Percentiles rank a stretch among this genome's conserved stretches.
Conservation (phyloP, 306 rosid species). For the Canavalia ensiformis region DNA sequence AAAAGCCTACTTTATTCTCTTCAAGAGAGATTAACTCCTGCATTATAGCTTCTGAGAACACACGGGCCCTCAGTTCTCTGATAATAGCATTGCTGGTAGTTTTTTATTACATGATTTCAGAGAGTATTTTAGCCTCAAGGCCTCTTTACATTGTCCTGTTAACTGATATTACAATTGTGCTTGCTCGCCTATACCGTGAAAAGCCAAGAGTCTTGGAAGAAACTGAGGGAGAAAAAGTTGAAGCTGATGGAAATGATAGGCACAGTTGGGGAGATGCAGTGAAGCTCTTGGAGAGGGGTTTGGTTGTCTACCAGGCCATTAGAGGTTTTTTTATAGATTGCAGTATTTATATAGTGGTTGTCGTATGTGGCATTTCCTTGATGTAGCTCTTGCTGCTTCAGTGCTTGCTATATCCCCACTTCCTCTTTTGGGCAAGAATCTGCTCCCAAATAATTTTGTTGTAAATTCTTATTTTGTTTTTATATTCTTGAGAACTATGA, state of each 20-base stretch:
- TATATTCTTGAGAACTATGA: constrained; percentile 27
- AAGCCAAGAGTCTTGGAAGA: constrained; percentile 51
- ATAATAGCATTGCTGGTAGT: constrained; percentile 69
- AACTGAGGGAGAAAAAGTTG: constrained; percentile 48
- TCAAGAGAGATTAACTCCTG: constrained; percentile 68
- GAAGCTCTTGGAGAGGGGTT: constrained; percentile 83
- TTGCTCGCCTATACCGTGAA: constrained; percentile 53
- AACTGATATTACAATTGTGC: constrained; percentile 69
- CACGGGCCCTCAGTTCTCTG: constrained; percentile 64
- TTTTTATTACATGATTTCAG: constrained; percentile 56
- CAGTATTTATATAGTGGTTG: constrained; percentile 78
- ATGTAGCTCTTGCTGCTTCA: constrained; percentile 46
- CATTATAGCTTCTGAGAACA: constrained; percentile 72
- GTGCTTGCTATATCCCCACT: constrained; percentile 8
- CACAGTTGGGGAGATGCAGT: constrained; percentile 74
- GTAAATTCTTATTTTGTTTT: constrained; percentile 43
- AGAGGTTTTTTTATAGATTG: constrained; percentile 79
- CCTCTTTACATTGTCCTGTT: constrained; percentile 80
- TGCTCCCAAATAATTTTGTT: constrained; percentile 45
- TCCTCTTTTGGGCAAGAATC: constrained; percentile 19
- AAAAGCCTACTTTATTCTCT: constrained; percentile 55
- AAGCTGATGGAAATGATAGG: constrained; percentile 42
- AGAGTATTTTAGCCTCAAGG: constrained; percentile 59
- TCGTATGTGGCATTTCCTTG: constrained; percentile 71
- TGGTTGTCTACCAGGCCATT: constrained; percentile 80